These are phyloP conservation scores for Rhododendron simsii DNA, from an alignment of 148 eudicot species.

Conservation along the genomic window DNA sequence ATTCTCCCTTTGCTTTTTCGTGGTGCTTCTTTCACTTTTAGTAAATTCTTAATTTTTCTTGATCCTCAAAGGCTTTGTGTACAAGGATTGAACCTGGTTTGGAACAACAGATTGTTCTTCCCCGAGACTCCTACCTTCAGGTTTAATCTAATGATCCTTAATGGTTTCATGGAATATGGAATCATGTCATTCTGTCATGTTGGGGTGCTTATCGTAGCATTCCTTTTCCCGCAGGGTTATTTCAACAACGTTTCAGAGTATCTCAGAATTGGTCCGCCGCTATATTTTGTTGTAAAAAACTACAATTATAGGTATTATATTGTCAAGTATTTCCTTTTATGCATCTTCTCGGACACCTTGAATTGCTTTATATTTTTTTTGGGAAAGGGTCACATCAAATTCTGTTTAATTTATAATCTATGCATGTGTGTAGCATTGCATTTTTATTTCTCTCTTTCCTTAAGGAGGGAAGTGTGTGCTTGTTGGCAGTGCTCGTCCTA, in stretches of 20 bases:
- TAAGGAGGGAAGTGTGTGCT: not conserved
- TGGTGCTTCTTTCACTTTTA: not conserved
- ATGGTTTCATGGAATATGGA: conserved; percentile 1
- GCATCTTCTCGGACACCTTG: not conserved
- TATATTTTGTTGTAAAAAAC: conserved; percentile 63
- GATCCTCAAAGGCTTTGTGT: conserved; percentile 63
- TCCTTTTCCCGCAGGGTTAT: conserved; percentile 46
- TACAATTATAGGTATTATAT: conserved; percentile 58
- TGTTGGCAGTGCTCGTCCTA: not conserved
- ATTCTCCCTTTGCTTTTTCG: not conserved
- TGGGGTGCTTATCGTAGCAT: not conserved
- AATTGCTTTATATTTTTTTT: not conserved
- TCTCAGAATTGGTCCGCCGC: conserved; percentile 67
- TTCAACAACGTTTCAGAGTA: conserved; percentile 51
- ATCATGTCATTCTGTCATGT: not conserved
- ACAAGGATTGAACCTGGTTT: conserved; percentile 96
- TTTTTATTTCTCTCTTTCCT: not conserved
- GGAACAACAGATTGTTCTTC: conserved; percentile 97
- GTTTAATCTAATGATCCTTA: conserved; percentile 23
- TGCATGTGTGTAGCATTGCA: not conserved
- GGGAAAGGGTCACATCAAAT: not conserved
- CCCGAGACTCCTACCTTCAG: conserved; percentile 98
- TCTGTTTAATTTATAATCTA: not conserved
- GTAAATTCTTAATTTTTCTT: not conserved
- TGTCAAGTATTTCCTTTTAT: not conserved